A percentile compares a stretch with the other conserved stretches of the same genome.
Conservation (phyloP, 2,329 filamentous ascomycete genomes). For the Botrytis squamosa region DNA sequence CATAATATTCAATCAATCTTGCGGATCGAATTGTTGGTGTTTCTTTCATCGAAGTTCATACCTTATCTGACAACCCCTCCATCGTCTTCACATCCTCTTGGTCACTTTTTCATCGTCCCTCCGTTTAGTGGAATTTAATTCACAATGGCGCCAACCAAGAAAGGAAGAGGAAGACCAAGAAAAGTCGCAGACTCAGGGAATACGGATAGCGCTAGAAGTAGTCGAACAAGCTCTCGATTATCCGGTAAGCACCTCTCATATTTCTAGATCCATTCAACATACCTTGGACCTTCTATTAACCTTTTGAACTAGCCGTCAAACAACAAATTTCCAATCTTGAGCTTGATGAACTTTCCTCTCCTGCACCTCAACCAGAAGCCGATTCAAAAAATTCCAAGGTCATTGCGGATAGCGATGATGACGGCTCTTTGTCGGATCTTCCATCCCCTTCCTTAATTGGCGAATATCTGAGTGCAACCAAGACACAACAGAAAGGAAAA, state of each 20-base stretch:
- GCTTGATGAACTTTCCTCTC: slow-evolving; percentile 17
- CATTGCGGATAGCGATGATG: slow-evolving; percentile 20
- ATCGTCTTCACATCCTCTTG: not conserved
- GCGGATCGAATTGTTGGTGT: not conserved
- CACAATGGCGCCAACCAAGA: slow-evolving; percentile 27
- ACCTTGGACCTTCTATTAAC: not conserved
- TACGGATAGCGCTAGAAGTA: slow-evolving; percentile 23
- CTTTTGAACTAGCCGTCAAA: slow-evolving; percentile 28
- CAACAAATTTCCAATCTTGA: slow-evolving; percentile 28
- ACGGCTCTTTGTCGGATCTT: slow-evolving; percentile 27
- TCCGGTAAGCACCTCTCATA: slow-evolving; percentile 31
- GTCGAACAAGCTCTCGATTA: slow-evolving; percentile 28
- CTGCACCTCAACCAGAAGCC: slow-evolving; percentile 1
- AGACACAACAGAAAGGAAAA: slow-evolving; percentile 14
- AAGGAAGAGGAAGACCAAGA: slow-evolving; percentile 30
- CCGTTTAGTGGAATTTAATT: not conserved
- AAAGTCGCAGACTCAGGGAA: slow-evolving; percentile 24
- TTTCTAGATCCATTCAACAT: not conserved
- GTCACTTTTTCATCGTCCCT: not conserved
- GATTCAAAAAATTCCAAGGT: not conserved
- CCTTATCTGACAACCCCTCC: not conserved
- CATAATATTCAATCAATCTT: not conserved
- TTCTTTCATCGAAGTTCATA: not conserved
- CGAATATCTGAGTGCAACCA: slow-evolving; percentile 24
- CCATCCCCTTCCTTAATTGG: slow-evolving; percentile 24